These are phyloP conservation scores for Phytophthora foliorum DNA, from an alignment of 352 stramenopile genomes.

Conservation along the genomic window DNA sequence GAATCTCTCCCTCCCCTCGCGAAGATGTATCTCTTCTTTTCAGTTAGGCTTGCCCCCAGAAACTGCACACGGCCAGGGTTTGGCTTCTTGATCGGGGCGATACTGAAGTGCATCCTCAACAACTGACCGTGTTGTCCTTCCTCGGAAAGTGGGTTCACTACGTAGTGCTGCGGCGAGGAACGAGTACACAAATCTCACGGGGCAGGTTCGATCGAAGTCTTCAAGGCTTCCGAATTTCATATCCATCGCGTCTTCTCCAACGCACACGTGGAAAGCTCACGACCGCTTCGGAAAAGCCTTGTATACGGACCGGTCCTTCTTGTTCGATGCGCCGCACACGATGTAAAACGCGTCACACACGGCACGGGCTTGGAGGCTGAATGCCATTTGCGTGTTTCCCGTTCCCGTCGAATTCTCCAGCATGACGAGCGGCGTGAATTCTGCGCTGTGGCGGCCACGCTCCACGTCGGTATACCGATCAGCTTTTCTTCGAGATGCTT, in stretches of 20 bases:
- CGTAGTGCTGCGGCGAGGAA: background rate
- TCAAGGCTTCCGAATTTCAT: background rate
- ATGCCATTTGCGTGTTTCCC: slow-evolving; percentile 5
- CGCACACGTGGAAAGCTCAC: background rate
- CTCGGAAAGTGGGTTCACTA: background rate
- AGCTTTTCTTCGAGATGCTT: background rate
- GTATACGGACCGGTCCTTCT: background rate
- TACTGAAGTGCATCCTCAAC: background rate
- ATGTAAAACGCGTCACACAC: background rate
- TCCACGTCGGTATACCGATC: background rate
- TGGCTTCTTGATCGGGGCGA: background rate
- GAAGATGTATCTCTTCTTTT: background rate
- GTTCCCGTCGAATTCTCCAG: background rate
- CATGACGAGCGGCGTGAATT: background rate
- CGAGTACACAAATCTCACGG: background rate
- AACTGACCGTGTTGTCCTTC: background rate
- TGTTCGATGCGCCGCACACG: background rate
- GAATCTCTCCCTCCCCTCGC: background rate
- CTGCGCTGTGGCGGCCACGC: background rate
- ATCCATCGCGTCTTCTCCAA: background rate
- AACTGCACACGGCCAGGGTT: background rate
- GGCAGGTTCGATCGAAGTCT: background rate
- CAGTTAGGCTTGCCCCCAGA: background rate
- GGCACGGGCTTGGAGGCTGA: background rate
- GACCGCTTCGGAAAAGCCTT: background rate